phyloP scores from a whole-genome alignment of 176 grass and related monocot species.

The Luzula sylvatica region DNA sequence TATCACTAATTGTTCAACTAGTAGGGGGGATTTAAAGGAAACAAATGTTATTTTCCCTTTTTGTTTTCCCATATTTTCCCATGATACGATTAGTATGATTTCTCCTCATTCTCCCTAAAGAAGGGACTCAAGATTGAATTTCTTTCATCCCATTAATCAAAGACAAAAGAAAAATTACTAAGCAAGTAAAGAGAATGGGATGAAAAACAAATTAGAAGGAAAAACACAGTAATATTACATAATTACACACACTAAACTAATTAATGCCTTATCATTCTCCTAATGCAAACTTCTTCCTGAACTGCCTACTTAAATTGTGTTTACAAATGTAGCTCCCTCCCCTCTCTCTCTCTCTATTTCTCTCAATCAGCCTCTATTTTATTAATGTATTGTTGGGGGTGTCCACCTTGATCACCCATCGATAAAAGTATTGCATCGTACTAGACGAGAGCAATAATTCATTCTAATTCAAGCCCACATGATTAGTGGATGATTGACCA shows the following conservation, averaged over 20 bases:
- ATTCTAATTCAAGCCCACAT: neutral
- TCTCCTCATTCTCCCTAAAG: no score
- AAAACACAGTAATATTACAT: conserved; percentile 19
- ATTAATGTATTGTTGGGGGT: neutral
- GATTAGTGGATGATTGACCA: neutral
- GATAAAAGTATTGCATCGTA: neutral
- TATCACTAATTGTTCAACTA: no score
- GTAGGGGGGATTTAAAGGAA: no score
- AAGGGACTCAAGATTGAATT: no score
- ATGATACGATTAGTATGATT: no score
- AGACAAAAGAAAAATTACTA: no score
- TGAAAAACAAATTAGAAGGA: neutral
- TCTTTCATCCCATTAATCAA: neutral
- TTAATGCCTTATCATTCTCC: conserved; percentile 22
- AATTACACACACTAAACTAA: conserved; percentile 18
- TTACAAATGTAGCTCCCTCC: conserved; percentile 17
- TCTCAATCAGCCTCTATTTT: conserved; percentile 8
- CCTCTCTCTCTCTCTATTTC: conserved; percentile 21
- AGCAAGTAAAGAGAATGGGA: no score
- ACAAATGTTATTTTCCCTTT: no score
- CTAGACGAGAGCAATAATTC: neutral
- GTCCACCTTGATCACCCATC: conserved; percentile 10
- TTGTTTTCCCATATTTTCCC: no score
- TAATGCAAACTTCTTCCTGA: conserved; percentile 8
- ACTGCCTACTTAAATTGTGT: conserved; percentile 11